Base-by-base conservation (phyloP, 352 stramenopile species). In the Phytophthora sp. region DNA sequence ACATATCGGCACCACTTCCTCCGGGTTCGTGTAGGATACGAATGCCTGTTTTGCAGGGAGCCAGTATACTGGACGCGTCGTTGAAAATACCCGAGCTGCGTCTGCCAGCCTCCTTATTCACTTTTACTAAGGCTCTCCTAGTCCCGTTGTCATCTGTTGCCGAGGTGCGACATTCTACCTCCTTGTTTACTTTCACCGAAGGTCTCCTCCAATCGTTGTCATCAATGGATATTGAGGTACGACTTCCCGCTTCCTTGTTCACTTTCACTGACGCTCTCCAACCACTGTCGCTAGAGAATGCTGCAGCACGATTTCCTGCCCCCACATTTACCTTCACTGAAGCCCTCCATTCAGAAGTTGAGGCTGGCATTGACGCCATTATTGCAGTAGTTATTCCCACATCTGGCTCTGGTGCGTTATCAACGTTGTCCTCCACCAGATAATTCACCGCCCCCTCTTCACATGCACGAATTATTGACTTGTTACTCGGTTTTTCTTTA, bases 21-120 rank as follows among this genome's bases (percentile, higher is more conserved):
- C 74, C 73, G 46, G 77, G 66, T 61, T 81, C 64, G 21, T 76
- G 70, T 42, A 79, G 46, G 41, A 84, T 61, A 33, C 76, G 76
- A 27, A 84, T 45, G 31, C 38, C 30, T 31, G 63, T 64, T 61
- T 56, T 67, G 20, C 16, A 16, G 20, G 26, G 42, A 55, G 9
- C 24, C 13, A 39, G 7, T 26, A 62, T 36, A 16, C 4, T 46
- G 4, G 26, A 27, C 23, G 49, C 18, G 13, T 35, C 36, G 12
- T 35, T 53, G 31, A 77, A 53, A 36, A 71, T 29, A 27, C 51
- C 52, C 3, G 68, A 66, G 50, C 26, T 74, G 30, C 71, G 67
- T 18, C 45, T 76, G 5, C 68, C 69, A 45, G 71, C 56, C 20
- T 70, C 51, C 20, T 31, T 60, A 50, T 79, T 81, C 24, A 84